These are phyloP conservation scores for Candida pseudofarinosa DNA, from an alignment of 805 yeast genomes.

Conservation along the genomic window DNA sequence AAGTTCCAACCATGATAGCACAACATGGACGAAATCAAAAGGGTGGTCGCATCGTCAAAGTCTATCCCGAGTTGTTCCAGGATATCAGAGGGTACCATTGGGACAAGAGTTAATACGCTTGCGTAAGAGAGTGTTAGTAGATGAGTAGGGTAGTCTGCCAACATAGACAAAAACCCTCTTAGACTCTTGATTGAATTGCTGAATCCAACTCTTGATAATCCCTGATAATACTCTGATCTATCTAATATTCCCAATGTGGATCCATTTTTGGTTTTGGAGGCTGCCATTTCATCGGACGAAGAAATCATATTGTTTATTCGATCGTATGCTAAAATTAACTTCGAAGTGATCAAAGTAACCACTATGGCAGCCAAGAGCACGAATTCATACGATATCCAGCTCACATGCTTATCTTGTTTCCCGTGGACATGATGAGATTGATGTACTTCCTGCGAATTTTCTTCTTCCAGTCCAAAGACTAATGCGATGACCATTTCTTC, in stretches of 20 bases:
- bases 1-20: constrained; percentile 50
- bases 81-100: constrained; percentile 32
- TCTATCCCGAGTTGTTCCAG: constrained; percentile 27
- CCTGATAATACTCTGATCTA: not conserved
- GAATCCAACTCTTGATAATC: not conserved
- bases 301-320: constrained; percentile 32
- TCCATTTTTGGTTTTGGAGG: constrained; percentile 5
- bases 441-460: constrained; percentile 18
- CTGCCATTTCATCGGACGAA: constrained; percentile 13
- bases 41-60: constrained; percentile 43
- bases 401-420: constrained; percentile 16
- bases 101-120: constrained; percentile 36
- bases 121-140: constrained; percentile 44
- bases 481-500: constrained; percentile 62
- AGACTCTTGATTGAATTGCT: not conserved
- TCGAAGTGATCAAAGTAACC: constrained; percentile 32
- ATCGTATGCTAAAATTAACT: constrained; percentile 28
- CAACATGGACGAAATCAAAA: constrained; percentile 41
- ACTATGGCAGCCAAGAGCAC: constrained; percentile 18
- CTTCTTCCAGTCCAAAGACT: constrained; percentile 20
- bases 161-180: constrained; percentile 11
- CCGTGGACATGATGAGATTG: constrained; percentile 41
- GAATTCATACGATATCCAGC: constrained; percentile 29
- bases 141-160: constrained; percentile 41
- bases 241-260: constrained; percentile 5